phyloP scores from a whole-genome alignment of 371 early-diverging fungal species.

The Smittium culicis region DNA sequence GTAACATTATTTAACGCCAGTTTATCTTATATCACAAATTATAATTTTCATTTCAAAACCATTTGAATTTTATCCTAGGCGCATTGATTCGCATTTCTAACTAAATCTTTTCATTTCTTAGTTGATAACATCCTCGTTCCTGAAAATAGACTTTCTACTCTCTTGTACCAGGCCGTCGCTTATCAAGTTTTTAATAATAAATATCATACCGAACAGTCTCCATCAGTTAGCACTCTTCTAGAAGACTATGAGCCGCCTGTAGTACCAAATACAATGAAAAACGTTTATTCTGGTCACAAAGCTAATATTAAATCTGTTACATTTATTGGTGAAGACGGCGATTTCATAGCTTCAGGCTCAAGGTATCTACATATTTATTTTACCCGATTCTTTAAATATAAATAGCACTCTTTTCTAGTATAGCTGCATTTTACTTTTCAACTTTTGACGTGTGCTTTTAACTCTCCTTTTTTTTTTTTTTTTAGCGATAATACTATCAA shows the following conservation, averaged over 20 bases:
- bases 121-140: slow-evolving; percentile 46
- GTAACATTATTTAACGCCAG: no score
- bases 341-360: slow-evolving; percentile 68
- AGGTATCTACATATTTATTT: slow-evolving; percentile 33
- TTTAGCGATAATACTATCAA: no score
- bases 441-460: no score
- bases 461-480: no score
- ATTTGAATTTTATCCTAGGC: no score
- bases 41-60: no score
- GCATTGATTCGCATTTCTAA: no score
- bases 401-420: no score
- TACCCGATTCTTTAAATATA: neutral
- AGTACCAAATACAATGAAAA: slow-evolving; percentile 68
- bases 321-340: slow-evolving; percentile 71
- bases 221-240: slow-evolving; percentile 45
- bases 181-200: slow-evolving; percentile 67
- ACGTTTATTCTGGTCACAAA: slow-evolving; percentile 64
- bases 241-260: slow-evolving; percentile 76
- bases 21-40: no score
- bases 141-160: slow-evolving; percentile 60
- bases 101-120: no score
- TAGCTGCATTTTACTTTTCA: no score
- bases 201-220: slow-evolving; percentile 28
- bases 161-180: slow-evolving; percentile 84
- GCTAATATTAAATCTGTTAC: slow-evolving; percentile 84